Evolutionary conservation across 2,329 filamentous ascomycete genomes (phyloP), one percentile per base, ranked within the genome.

Genomic region (Epichloe uncinata): DNA sequence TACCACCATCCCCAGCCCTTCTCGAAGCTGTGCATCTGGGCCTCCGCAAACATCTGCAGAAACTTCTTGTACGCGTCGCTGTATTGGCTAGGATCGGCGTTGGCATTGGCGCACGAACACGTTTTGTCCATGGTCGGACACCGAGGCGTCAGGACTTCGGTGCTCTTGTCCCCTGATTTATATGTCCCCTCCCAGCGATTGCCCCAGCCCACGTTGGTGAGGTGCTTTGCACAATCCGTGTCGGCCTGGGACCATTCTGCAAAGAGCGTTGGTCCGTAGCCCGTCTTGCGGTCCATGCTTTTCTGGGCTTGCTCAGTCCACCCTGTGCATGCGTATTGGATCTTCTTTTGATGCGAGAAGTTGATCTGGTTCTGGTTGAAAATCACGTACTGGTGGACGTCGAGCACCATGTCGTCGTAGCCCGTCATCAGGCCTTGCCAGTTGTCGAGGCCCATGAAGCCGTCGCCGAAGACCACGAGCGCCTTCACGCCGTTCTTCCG

Each of bases 211-310:
- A 96, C 88, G 66, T 95, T 91, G 67, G 94, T 97, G 59, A 98
- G 78, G 67, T 87, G 81, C 52, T 76, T 67, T 0, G 89, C 83
- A 70, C 93, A 98, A 71, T 98, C 93, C 1, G 93, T 96, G 68
- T 98, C 93, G 38, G 93, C 91, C 71, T 97, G 91, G 0, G 85
- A 91, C 89, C 90, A 98, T 73, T 98, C 93, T 56, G 91, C 93
- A 65, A 94, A 90, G 57, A 97, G 80, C 16, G 89, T 97, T 0
- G 91, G 90, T 0, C 93, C 93, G 70, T 91, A 98, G 9, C 91
- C 91, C 0, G 82, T 87, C 4, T 72, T 67, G 4, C 75, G 84
- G 66, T 88, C 75, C 71, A 87, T 84, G 63, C 82, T 87, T 53
- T 79, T 70, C 53, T 78, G 63, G 13, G 88, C 79, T 73, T 97